Percentiles rank a stretch among this genome's conserved stretches.
Conservation (phyloP, 2,329 filamentous ascomycete species). For the Myriosclerotinia duriaeana region DNA sequence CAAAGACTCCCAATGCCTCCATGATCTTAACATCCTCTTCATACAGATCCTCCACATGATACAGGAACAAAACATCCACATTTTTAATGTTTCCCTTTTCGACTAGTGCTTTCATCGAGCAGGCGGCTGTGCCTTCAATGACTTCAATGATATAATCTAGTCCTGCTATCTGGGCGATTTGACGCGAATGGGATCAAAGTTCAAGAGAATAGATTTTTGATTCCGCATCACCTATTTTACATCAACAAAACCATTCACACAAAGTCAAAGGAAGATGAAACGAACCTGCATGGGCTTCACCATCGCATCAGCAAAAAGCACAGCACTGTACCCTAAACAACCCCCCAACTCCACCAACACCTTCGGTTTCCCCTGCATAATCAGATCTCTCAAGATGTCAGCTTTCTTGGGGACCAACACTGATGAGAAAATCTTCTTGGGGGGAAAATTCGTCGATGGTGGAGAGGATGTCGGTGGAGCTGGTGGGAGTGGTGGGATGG, state of each 20-base stretch:
- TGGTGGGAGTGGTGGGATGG: constrained; percentile 46
- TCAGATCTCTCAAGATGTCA: constrained; percentile 64
- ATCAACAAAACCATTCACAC: not conserved
- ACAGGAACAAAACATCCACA: constrained; percentile 73
- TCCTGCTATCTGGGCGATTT: constrained; percentile 69
- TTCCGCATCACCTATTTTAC: constrained; percentile 53
- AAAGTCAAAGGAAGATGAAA: not conserved
- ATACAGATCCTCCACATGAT: constrained; percentile 76
- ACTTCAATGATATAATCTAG: constrained; percentile 67
- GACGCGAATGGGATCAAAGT: constrained; percentile 61
- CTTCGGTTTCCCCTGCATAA: constrained; percentile 63
- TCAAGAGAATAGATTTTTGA: constrained; percentile 59
- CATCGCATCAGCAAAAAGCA: constrained; percentile 69
- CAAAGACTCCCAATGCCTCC: constrained; percentile 65
- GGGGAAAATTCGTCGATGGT: constrained; percentile 68
- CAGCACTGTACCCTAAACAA: constrained; percentile 78
- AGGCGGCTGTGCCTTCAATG: constrained; percentile 64
- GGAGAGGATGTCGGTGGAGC: constrained; percentile 60
- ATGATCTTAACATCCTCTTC: constrained; percentile 70
- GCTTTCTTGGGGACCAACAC: constrained; percentile 73
- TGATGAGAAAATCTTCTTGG: constrained; percentile 71
- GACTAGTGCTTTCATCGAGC: constrained; percentile 59
- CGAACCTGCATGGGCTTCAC: constrained; percentile 37
- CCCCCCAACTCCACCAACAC: constrained; percentile 75
- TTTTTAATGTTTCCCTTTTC: constrained; percentile 50